Evolutionary conservation across 2,329 filamentous ascomycete species (phyloP), one percentile per base, ranked within the genome.

Genomic region (Teratosphaeriaceae sp.): DNA sequence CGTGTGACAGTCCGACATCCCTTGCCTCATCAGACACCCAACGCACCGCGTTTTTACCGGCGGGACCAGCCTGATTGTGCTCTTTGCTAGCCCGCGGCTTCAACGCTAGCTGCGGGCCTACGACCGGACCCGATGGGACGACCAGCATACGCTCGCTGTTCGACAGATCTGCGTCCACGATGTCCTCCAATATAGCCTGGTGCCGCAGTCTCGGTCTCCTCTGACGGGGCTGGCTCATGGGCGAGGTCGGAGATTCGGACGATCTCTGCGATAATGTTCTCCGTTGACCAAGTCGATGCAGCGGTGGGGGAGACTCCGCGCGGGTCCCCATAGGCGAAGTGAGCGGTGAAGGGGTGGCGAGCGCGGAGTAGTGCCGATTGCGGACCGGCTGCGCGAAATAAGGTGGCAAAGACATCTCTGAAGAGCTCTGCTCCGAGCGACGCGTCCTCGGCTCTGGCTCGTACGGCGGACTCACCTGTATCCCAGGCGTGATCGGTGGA

Each of bases 1-100:
- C 46, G 13, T 57, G 52, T 12, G 63, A 62, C 5, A 59, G 64
- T 22, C 54, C 54, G 27, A 65, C 48, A 13, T 61, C 54, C 24
- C 27, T 43, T 47, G 50, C 50, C 22, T 52, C 49, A 1, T 49
- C 46, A 11, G 52, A 46, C 15, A 53, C 18, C 31, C 49, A 53
- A 21, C 43, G 49, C 7, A 45, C 15, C 4, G 43, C 36, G 13
- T 18, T 34, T 7, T 36, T 24, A 8, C 44, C 44, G 4, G 40
- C 36, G 7, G 40, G 12, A 12, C 6, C 18, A 8, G 24, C 11
- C 24, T 38, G 35, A 38, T 23, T 13, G n/a, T 38, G n/a, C 35
- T 13, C n/a, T 16, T 38, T 13, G 12, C 35, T 9, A 11, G 22
- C 21, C 4, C 8, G 3, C 7, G 35, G 8, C 5, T 9, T 38